Base-by-base conservation (phyloP, 108 stramenopile species). In the Nitzschia sp. region DNA sequence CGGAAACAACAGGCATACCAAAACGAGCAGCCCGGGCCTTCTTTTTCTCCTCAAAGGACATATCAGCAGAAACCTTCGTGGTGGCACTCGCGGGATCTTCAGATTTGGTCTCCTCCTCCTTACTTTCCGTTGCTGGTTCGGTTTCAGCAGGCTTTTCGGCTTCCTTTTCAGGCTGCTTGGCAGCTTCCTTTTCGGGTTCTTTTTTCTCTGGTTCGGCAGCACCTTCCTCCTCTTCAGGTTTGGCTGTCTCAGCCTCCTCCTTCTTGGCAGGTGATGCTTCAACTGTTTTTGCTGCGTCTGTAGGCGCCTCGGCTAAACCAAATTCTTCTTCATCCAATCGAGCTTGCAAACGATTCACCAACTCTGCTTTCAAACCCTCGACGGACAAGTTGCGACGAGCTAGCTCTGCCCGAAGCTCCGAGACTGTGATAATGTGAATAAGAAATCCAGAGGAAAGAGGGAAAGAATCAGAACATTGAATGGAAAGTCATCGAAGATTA, bases 271-370 rank as follows among this genome's bases (percentile, higher is more conserved):
- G 54, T 0, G 68, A 38, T n/a, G 53, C 64, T 20, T 75, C 63
- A 43, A 57, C 77, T 24, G 69, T 63, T 12, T 43, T 54, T 37
- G 71, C 50, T 3, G 51, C 53, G 17, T 67, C 71, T 1, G 51
- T 21, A 41, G 78, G 68, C 34, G 85, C 83, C 65, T 87, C 90
- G 20, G 70, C 90, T 44, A 95, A 65, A 7, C 94, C 94, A 74
- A 95, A 95, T 65, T 95, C 94, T 70, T 95, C 94, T 57, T 95
- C 94, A 65, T 95, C 94, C 24, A 95, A 63, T 9, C 91, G 82
- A 0, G 87, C 84, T 58, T 95, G 94, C 62, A 95, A 80, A 43
- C 94, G 88, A 80, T 85, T 88, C 17, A 85, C 78, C 6, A 95
- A 76, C 57, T 95, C 94, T 5, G 88, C 79, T 71, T 95, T 95